Evolutionary conservation across 2,329 filamentous ascomycete species (phyloP), one percentile per base, ranked within the genome.

Genomic region (Sarocladium strictum): DNA sequence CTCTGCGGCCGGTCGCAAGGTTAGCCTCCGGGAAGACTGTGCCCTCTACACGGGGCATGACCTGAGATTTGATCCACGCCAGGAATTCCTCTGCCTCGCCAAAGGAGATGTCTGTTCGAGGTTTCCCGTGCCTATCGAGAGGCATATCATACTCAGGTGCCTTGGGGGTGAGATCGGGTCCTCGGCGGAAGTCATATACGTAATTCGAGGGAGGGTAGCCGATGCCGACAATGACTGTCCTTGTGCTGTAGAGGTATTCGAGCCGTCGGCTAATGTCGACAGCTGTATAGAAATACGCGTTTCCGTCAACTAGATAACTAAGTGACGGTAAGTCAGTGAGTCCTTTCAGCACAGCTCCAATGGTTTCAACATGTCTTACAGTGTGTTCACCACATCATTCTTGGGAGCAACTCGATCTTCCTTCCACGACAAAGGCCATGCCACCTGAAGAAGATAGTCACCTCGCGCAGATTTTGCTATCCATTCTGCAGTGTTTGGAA

Each of bases 11-110:
- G 15, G 5, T 6, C 3, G 23, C 17, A 17, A 49, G 26, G 26
- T 27, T 21, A 69, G 65, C 60, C 64, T 55, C 65, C 75, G 24
- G 57, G 55, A 68, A 66, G 10, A 67, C 59, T 10, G 51, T 58
- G 2, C 55, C 35, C 21, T 67, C 58, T 7, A 67, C 55, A 57
- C 69, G 64, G 0, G 70, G 64, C 53, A 70, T 69, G 2, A 76
- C 64, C 2, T 68, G 64, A 1, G 65, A 63, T 47, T 72, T 64
- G 26, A 78, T 72, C 54, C 76, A 75, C 1, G 67, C 57, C 1
- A 78, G 65, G 21, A 79, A 75, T 6, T 69, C 63, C 47, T 75
- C 67, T 0, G 75, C 76, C 32, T 75, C 75, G 5, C 75, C 75
- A 27, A 66, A 66, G 2, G 50, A 55, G 26, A 66, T 57, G 15